phyloP scores from a whole-genome alignment of 2,329 filamentous ascomycete species.

The Corinectria fuckeliana region DNA sequence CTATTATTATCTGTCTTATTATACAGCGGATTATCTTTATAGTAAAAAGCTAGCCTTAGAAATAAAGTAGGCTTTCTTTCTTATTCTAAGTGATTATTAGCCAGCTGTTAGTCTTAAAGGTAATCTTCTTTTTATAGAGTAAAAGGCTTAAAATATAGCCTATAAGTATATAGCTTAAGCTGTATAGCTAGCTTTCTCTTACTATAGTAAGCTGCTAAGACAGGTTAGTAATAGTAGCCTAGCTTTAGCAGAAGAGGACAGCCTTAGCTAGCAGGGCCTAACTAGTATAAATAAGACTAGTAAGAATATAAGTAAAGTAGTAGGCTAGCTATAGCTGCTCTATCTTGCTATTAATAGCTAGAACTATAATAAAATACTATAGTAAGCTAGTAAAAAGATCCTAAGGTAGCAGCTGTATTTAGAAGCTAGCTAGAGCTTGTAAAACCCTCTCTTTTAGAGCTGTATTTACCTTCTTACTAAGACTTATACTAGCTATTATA shows the following conservation, averaged over 20 bases:
- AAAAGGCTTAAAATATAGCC: background rate
- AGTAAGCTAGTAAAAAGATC: background rate
- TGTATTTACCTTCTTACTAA: no score
- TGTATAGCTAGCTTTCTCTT: background rate
- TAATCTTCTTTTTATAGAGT: background rate
- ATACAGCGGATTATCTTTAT: background rate
- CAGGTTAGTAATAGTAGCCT: background rate
- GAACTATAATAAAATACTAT: background rate
- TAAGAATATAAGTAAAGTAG: background rate
- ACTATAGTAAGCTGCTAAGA: background rate
- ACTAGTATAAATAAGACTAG: background rate
- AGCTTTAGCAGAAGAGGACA: rapidly evolving
- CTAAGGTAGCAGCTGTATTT: background rate
- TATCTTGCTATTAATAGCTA: background rate
- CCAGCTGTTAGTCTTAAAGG: background rate
- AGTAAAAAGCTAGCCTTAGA: background rate
- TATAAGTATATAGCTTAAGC: background rate
- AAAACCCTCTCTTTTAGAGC: background rate
- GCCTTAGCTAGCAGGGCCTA: background rate
- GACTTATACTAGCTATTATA: no score
- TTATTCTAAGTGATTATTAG: background rate
- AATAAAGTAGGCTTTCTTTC: background rate
- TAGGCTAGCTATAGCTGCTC: background rate
- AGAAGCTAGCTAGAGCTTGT: background rate
- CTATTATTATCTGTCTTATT: background rate